A percentile compares a stretch with the other conserved stretches of the same genome.
Conservation (phyloP, 116 monocot genomes). For the Cymodocea nodosa region DNA sequence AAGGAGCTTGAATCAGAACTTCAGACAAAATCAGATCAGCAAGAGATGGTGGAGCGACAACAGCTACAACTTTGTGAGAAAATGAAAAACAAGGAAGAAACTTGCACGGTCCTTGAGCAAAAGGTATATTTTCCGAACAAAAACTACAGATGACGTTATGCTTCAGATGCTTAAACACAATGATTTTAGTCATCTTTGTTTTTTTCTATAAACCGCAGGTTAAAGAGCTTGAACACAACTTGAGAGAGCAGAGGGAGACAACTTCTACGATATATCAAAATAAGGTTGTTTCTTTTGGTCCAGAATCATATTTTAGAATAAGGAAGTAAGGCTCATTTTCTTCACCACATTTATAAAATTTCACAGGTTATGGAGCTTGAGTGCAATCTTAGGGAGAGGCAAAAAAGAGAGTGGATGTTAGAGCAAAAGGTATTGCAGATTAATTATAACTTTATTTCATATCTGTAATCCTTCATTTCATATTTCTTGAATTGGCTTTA, state of each 20-base stretch:
- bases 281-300: too few relatives aligned
- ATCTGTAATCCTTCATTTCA: too few relatives aligned
- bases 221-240: constrained; percentile 44
- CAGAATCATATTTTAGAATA: too few relatives aligned
- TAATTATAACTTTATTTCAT: too few relatives aligned
- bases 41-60: constrained; percentile 39
- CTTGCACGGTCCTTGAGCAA: constrained; percentile 33
- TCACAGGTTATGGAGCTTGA: constrained; percentile 46
- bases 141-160: not conserved
- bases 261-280: not conserved
- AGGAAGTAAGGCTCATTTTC: too few relatives aligned
- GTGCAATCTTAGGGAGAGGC: constrained; percentile 19
- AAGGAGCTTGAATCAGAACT: constrained; percentile 60
- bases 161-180: not conserved
- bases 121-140: constrained; percentile 25
- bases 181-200: not conserved
- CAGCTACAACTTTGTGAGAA: constrained; percentile 35
- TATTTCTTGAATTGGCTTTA: too few relatives aligned
- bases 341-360: not conserved
- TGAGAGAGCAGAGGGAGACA: constrained; percentile 35
- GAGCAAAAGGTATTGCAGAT: constrained; percentile 5
- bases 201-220: constrained; percentile 22
- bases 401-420: not conserved
- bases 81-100: constrained; percentile 54
- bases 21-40: constrained; percentile 38